Conservation (phyloP, 1,284 basidiomycete genomes). For the Boletus calvinii region DNA sequence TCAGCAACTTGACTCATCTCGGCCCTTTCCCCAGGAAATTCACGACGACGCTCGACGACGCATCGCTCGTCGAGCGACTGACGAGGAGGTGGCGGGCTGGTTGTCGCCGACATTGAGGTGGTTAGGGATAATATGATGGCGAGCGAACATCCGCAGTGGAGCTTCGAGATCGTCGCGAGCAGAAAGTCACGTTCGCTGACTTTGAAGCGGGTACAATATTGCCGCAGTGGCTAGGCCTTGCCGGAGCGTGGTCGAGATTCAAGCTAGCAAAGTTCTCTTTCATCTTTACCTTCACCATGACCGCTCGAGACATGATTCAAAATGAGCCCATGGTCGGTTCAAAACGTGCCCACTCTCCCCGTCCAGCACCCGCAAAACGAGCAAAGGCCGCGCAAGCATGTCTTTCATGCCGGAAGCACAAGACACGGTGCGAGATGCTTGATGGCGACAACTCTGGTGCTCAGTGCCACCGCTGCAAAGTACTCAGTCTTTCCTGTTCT, state of each 20-base stretch:
- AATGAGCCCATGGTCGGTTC: constrained; percentile 26
- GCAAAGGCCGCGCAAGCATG: constrained; percentile 41
- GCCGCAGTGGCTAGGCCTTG: constrained; percentile 10
- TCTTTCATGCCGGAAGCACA: constrained; percentile 42
- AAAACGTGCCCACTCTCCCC: constrained; percentile 34
- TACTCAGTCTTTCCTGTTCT: constrained; percentile 40
- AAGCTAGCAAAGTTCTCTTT: constrained; percentile 4
- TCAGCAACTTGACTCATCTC: constrained; percentile 30
- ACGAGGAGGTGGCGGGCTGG: not conserved
- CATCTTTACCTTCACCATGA: constrained; percentile 17
- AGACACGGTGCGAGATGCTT: constrained; percentile 45
- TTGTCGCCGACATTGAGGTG: not conserved
- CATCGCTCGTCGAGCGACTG: not conserved
- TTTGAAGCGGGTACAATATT: constrained; percentile 29
- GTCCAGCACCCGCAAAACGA: constrained; percentile 33
- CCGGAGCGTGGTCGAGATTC: constrained; percentile 17
- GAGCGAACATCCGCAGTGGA: not conserved
- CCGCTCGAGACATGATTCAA: constrained; percentile 10
- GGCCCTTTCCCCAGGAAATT: not conserved
- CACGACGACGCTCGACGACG: not conserved
- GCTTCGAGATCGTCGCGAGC: constrained; percentile 11
- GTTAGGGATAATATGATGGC: not conserved
- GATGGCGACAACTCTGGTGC: constrained; percentile 33
- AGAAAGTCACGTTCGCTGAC: constrained; percentile 20
- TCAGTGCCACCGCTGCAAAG: constrained; percentile 44